Evolutionary conservation across 257 asterid species (phyloP).

Genomic region (Haberlea rhodopensis): DNA sequence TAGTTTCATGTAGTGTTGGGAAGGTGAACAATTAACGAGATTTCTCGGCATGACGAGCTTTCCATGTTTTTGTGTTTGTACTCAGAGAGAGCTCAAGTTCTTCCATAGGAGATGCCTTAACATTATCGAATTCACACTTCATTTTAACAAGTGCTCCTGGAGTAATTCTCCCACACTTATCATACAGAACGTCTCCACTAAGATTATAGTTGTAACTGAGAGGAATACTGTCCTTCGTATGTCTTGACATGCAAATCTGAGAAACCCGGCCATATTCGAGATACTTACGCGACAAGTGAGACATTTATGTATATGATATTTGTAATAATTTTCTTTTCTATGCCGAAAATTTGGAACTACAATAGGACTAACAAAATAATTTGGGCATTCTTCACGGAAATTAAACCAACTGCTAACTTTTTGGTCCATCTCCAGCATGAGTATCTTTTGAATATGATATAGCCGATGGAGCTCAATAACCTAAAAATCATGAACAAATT

Average conservation of each 20-base stretch:
- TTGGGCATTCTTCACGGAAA: slow-evolving; percentile 7
- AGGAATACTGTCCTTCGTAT: slow-evolving; percentile 22
- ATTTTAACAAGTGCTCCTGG: slow-evolving; percentile 22
- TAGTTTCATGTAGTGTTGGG: slow-evolving; percentile 26
- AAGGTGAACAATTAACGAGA: slow-evolving; percentile 19
- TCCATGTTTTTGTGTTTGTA: slow-evolving; percentile 28
- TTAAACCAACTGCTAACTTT: slow-evolving; percentile 24
- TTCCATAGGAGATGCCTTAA: slow-evolving; percentile 24
- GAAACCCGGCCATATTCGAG: slow-evolving; percentile 9
- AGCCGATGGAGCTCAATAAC: slow-evolving; percentile 48
- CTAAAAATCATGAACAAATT: slow-evolving; percentile 29
- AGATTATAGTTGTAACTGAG: slow-evolving; percentile 18
- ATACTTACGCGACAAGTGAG: neutral
- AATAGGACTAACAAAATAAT: slow-evolving; percentile 8
- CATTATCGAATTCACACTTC: slow-evolving; percentile 25
- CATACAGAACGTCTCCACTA: slow-evolving; percentile 10
- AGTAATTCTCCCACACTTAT: slow-evolving; percentile 23
- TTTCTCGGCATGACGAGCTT: slow-evolving; percentile 20
- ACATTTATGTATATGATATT: neutral
- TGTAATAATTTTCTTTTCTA: neutral
- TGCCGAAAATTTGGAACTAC: neutral
- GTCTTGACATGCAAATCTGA: slow-evolving; percentile 32
- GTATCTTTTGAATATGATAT: slow-evolving; percentile 33
- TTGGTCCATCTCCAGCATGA: slow-evolving; percentile 35
- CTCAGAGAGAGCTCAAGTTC: slow-evolving; percentile 38